Conservation (phyloP, 164 flowering plant genomes). For the Malania oleifera region DNA sequence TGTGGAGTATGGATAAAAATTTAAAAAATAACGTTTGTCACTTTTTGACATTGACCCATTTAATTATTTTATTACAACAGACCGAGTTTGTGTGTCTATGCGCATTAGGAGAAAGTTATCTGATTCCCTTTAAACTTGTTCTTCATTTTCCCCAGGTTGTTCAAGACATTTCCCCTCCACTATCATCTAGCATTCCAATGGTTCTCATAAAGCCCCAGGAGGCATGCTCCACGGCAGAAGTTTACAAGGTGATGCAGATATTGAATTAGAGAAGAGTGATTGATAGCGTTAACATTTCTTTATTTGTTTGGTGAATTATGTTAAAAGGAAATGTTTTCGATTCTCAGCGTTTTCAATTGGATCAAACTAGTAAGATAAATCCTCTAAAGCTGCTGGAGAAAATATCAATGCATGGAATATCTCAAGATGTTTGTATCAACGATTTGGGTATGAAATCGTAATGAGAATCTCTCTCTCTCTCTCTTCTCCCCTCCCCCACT, state of each 20-base stretch:
- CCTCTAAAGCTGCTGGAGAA: conserved; percentile 70
- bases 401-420: conserved; percentile 59
- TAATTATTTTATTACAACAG: too few relatives aligned
- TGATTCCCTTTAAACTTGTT: too few relatives aligned
- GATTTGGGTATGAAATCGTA: conserved; percentile 70
- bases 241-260: conserved; percentile 64
- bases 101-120: too few relatives aligned
- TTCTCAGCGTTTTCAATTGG: conserved; percentile 62
- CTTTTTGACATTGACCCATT: too few relatives aligned
- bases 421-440: conserved; percentile 90
- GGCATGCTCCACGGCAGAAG: conserved; percentile 93
- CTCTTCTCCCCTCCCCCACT: too few relatives aligned
- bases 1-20: too few relatives aligned
- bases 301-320: not conserved
- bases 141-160: conserved; percentile 46
- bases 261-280: not conserved
- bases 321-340: conserved; percentile 11
- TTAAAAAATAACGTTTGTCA: too few relatives aligned
- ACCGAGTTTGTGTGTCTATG: too few relatives aligned
- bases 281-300: not conserved
- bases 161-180: conserved; percentile 62
- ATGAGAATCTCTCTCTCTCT: not conserved
- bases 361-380: conserved; percentile 68
- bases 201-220: conserved; percentile 88
- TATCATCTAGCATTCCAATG: conserved; percentile 76